Evolutionary conservation across 176 grass and related monocot genomes (phyloP).

Genomic region (Aegilops tauschii): DNA sequence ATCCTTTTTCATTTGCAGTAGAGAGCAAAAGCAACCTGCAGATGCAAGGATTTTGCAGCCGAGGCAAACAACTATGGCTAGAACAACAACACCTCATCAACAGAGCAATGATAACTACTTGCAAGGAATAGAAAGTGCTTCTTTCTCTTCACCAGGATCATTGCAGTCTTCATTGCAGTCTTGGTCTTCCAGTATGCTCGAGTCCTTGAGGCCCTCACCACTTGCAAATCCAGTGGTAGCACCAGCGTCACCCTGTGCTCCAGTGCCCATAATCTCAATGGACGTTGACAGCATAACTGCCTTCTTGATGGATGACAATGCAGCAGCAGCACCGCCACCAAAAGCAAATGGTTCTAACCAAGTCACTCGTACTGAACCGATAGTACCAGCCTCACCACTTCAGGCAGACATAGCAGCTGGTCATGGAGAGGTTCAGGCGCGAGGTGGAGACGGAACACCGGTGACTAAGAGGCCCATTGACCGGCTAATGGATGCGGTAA

Average conservation of each 20-base stretch:
- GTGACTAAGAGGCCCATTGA: neutral
- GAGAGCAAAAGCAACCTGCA: neutral
- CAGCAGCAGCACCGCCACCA: neutral
- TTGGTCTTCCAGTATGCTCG: neutral
- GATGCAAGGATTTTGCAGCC: neutral
- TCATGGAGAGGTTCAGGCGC: neutral
- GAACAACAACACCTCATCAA: neutral
- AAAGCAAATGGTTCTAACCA: neutral
- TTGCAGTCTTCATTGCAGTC: conserved; percentile 11
- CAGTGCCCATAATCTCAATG: neutral
- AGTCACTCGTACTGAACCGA: neutral
- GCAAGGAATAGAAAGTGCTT: neutral
- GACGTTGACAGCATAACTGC: neutral
- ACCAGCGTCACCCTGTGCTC: neutral
- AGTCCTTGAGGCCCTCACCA: neutral
- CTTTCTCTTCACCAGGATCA: neutral
- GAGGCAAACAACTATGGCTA: neutral
- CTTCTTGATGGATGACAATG: neutral
- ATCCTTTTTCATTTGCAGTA: neutral
- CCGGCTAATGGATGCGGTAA: conserved; percentile 10
- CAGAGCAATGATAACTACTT: neutral
- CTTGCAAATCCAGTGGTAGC: neutral
- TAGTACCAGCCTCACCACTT: neutral
- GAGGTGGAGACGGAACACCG: neutral
- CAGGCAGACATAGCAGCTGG: neutral